Percentiles rank a stretch among this genome's conserved stretches.
phyloP scores from a whole-genome alignment of 2,329 filamentous ascomycete species.

The Cercospora nicotianae region DNA sequence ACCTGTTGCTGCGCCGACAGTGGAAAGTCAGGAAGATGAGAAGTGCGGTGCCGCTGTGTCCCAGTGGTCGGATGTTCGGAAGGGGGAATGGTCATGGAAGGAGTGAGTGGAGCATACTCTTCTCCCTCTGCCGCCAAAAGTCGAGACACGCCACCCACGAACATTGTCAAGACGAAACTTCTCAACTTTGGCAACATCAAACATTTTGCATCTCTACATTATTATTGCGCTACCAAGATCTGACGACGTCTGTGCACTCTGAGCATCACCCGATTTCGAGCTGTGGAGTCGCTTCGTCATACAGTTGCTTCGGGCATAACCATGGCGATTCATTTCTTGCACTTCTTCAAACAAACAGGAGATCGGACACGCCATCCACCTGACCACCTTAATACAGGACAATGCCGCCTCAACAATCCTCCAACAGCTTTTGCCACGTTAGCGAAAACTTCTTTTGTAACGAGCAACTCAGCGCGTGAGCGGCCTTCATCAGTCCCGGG shows the following conservation, averaged over 20 bases:
- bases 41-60: neutral
- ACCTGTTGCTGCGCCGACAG: neutral
- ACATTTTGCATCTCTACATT: neutral
- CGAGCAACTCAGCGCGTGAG: conserved; percentile 4
- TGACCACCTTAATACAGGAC: neutral
- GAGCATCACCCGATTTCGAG: no score
- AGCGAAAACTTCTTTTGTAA: conserved; percentile 10
- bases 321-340: neutral
- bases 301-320: no score
- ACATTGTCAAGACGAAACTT: neutral
- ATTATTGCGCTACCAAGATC: neutral
- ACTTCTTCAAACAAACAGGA: neutral
- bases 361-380: neutral
- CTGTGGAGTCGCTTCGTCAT: no score
- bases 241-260: neutral
- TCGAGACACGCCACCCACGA: neutral
- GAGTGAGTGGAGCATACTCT: neutral
- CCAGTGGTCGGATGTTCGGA: no score
- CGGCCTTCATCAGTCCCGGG: neutral
- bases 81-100: neutral
- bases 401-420: neutral
- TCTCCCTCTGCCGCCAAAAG: neutral
- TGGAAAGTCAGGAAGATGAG: neutral
- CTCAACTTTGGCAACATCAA: neutral
- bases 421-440: conserved; percentile 14